Percentiles rank a stretch among this genome's conserved stretches.
These are phyloP conservation scores for Uronychia binucleata DNA, from an alignment of 73 alveolate genomes.

Conservation along the genomic window DNA sequence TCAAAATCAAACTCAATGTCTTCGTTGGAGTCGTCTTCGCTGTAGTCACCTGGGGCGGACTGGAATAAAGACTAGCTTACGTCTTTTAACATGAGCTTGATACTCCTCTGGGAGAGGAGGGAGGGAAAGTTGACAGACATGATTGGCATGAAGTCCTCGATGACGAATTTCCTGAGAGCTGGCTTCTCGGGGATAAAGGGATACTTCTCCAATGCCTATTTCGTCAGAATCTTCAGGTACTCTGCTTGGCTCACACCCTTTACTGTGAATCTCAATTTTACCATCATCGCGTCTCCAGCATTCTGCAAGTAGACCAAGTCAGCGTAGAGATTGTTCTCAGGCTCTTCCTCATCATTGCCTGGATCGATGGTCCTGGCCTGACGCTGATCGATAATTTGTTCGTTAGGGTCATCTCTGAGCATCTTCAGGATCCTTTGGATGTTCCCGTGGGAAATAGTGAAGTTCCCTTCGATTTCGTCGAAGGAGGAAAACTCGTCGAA, in stretches of 20 bases:
- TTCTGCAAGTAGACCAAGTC: not conserved
- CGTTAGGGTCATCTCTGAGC: not conserved
- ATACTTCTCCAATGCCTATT: not conserved
- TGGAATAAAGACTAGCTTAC: not conserved
- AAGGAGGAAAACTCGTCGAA: not conserved
- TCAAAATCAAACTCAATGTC: not conserved
- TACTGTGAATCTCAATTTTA: not conserved
- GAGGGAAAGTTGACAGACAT: not conserved
- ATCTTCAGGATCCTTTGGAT: not conserved
- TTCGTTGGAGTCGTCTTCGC: not conserved
- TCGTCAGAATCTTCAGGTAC: not conserved
- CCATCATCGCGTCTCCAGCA: not conserved
- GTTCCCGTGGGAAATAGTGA: not conserved
- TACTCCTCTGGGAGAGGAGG: not conserved
- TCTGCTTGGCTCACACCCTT: not conserved
- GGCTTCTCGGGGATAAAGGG: not conserved
- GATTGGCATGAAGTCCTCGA: not conserved
- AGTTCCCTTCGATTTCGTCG: not conserved
- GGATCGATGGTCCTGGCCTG: not conserved
- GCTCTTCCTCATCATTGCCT: not conserved
- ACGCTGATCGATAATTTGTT: not conserved
- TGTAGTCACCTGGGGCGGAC: conserved; percentile 1
- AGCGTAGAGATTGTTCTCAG: not conserved
- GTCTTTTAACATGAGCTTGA: not conserved
- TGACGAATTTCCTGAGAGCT: not conserved